Base-by-base conservation (phyloP, 371 early-diverging fungal genomes). In the Amoeboaphelidium protococcarum region DNA sequence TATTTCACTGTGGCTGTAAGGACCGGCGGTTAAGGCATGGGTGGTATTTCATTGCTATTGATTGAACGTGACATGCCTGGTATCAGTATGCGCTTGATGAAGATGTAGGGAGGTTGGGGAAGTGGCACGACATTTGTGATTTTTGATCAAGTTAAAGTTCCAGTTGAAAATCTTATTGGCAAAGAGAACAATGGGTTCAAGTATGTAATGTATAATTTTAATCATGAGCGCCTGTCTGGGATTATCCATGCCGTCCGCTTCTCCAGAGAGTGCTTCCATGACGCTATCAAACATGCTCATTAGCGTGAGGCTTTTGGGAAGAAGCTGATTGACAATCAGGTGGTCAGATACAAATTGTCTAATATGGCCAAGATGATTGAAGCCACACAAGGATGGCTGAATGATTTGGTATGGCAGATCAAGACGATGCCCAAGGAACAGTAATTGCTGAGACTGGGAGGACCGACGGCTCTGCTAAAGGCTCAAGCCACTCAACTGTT, bases 71-170 rank as follows among this genome's bases (percentile, higher is more conserved):
- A 10, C 10, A 37, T 22, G 24, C 44, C 23, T 23, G 44, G 44
- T 12, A 12, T 83, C 13, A 67, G 62, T 23, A 79, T 81, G 21
- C 66, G 82, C 25, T 74, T 75, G 48, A 82, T 86, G 79, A 56
- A 72, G 23, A 76, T 75, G 55, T 44, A 24, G 10, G 25, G 41
- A 46, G 25, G 19, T 10, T 10, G 12, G 40, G 10, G 40, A 12
- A 12, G 12, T 37, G 40, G 40, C 40, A 37, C 40, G 10, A n/a
- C 40, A 10, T 37, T 12, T n/a, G n/a, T 37, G 10, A 37, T n/a
- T 12, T 37, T 37, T 37, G 40, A 37, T 12, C 10, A 37, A 12
- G 40, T 37, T 37, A 37, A 37, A 37, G 40, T 37, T 37, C 40
- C 40, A 37, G n/a, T 12, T 12, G 10, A 10, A 37, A 37, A 37